phyloP scores from a whole-genome alignment of 345 rosid species.

The Aurinia saxatilis region DNA sequence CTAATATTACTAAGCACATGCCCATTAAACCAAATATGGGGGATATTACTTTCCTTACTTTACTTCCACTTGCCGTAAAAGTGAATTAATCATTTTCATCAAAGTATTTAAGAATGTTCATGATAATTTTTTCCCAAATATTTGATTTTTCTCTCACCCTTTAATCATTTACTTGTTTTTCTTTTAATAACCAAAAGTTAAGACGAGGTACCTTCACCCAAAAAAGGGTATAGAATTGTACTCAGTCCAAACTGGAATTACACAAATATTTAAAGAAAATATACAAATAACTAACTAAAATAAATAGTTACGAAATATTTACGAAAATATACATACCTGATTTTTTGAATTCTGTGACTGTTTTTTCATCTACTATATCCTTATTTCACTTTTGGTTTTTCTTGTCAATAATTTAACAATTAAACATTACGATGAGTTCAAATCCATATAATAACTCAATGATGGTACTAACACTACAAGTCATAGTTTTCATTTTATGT shows the following conservation, averaged over 20 bases:
- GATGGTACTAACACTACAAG: no score
- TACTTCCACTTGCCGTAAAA: conserved; percentile 19
- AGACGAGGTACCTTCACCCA: not conserved
- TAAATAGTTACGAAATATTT: not conserved
- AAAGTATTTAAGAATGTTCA: not conserved
- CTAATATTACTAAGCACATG: conserved; percentile 1
- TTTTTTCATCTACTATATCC: no score
- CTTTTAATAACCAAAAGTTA: not conserved
- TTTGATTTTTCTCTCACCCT: not conserved
- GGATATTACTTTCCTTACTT: conserved; percentile 6
- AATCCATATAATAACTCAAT: no score
- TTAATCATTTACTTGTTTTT: not conserved
- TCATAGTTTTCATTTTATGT: no score
- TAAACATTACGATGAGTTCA: no score
- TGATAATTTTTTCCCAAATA: not conserved
- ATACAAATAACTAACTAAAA: no score
- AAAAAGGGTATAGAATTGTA: no score
- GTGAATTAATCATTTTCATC: conserved; percentile 1
- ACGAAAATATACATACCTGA: no score
- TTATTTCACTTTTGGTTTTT: no score
- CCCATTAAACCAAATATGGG: conserved; percentile 13
- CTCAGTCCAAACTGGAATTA: not conserved
- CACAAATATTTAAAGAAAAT: not conserved
- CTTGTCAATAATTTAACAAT: no score
- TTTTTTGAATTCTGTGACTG: no score